Percentiles rank a stretch among this genome's conserved stretches.
Conservation (phyloP, 345 rosid species). For the Noccaea bulbosa region DNA sequence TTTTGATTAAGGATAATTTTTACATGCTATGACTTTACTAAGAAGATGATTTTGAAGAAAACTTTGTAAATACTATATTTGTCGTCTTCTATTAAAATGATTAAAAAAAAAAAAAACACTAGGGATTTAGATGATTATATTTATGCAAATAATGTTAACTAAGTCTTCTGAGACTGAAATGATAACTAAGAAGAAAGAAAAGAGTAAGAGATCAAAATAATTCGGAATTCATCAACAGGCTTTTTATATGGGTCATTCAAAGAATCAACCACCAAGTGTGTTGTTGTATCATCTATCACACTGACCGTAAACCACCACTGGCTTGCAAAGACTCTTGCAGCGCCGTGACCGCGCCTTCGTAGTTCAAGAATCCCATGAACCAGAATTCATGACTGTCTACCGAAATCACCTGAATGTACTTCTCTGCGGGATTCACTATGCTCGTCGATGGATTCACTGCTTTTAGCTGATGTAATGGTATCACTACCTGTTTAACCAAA, state of each 20-base stretch:
- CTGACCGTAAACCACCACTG: conserved; percentile 10
- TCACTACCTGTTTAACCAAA: conserved; percentile 54
- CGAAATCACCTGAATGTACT: conserved; percentile 63
- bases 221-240: conserved; percentile 5
- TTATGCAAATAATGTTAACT: conserved; percentile 15
- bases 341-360: conserved; percentile 49
- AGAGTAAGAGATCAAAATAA: conserved; percentile 8
- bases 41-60: too few relatives aligned
- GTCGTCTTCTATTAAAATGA: too few relatives aligned
- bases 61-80: too few relatives aligned
- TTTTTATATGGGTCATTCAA: conserved; percentile 1
- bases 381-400: conserved; percentile 68
- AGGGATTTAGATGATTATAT: neutral
- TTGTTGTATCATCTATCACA: conserved; percentile 2
- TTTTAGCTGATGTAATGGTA: conserved; percentile 70
- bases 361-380: conserved; percentile 75
- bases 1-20: too few relatives aligned
- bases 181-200: conserved; percentile 7
- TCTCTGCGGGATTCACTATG: conserved; percentile 57
- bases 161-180: conserved; percentile 15
- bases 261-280: conserved; percentile 14
- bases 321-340: conserved; percentile 28
- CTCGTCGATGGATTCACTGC: conserved; percentile 70
- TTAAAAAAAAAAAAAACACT: too few relatives aligned
- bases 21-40: too few relatives aligned